Evolutionary conservation across 768 basidiomycete genomes (phyloP), one percentile per base, ranked within the genome.

Genomic region (Trametes cubensis): DNA sequence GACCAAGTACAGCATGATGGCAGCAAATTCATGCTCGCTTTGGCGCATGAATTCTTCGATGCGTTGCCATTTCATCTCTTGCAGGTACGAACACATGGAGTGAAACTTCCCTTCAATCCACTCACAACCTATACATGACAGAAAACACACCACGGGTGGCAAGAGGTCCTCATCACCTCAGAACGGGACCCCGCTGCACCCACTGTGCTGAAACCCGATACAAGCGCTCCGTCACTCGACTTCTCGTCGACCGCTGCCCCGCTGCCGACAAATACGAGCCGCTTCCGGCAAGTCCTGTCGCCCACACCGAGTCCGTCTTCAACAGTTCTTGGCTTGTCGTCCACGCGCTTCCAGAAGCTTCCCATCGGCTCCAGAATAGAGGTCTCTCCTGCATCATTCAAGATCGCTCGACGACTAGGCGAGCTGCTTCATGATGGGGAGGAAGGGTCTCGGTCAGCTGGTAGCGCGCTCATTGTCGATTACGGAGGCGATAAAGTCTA

Each of bases 1-100:
- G 84, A 89, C 41, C 86, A 93, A 18, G 75, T 99, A 0, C 74
- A 81, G 0, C 75, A 70, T 3, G 77, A 78, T 62, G 68, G 79
- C 18, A 76, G 78, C 11, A 71, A 74, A 52, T 98, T 87, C 73
- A 95, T 94, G 0, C 86, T 97, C 79, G 73, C 97, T 23, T 77
- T 98, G 17, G 97, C 97, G 0, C 95, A 99, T 74, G 97, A 98
- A 71, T 96, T 98, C 76, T 98, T 99, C 64, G 97, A 98, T 72
- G 95, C 95, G 0, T 79, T 99, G 47, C 96, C 97, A 0, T 87
- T 98, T 49, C 92, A 97, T 73, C 78, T 95, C 40, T 77, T 98
- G 40, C 87, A 96, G 80, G 95, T 94, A 65, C 13, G 79, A 15
- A 25, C 6, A 41, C 5, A 21, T 30, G n/a, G 11, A 44, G 2